These are phyloP conservation scores for Neurospora sp. DNA, from an alignment of 495 filamentous ascomycete genomes.

Conservation along the genomic window DNA sequence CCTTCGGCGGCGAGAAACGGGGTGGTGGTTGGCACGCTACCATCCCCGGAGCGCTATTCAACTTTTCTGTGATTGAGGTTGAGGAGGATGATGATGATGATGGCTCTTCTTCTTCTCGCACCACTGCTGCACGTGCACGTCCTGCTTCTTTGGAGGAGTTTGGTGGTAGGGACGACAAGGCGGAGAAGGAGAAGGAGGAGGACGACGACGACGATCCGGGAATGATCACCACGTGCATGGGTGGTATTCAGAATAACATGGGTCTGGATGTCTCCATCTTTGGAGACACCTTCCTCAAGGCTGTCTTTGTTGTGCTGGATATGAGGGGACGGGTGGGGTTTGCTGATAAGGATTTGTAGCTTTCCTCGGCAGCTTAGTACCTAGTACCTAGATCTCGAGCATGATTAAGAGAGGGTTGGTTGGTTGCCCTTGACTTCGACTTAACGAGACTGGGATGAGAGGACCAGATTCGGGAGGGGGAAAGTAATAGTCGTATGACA, in stretches of 20 bases:
- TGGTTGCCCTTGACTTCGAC: too few species aligned
- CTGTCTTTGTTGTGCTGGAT: conserved; percentile 67
- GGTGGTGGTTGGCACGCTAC: conserved; percentile 49
- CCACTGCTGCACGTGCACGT: neutral
- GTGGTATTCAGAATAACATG: conserved; percentile 57
- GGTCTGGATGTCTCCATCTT: conserved; percentile 51
- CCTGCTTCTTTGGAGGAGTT: neutral
- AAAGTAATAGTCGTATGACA: too few species aligned
- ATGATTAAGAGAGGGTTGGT: too few species aligned
- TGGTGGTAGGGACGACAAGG: neutral
- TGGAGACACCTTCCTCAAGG: conserved; percentile 65
- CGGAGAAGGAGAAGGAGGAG: too few species aligned
- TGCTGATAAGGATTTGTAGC: conserved; percentile 39
- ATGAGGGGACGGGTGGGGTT: conserved; percentile 57
- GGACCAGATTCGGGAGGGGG: too few species aligned
- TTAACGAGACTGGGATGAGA: too few species aligned
- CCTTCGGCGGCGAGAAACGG: conserved; percentile 43
- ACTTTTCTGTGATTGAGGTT: conserved; percentile 45
- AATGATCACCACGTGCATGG: conserved; percentile 42
- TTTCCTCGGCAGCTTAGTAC: neutral
- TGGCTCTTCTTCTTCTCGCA: neutral
- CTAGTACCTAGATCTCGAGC: neutral
- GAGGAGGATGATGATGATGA: conserved; percentile 17
- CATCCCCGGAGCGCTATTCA: conserved; percentile 59
- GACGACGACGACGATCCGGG: too few species aligned